Percentiles rank a stretch among this genome's conserved stretches.
Conservation (phyloP, 129 eudicot species). For the Flaveria linearis region DNA sequence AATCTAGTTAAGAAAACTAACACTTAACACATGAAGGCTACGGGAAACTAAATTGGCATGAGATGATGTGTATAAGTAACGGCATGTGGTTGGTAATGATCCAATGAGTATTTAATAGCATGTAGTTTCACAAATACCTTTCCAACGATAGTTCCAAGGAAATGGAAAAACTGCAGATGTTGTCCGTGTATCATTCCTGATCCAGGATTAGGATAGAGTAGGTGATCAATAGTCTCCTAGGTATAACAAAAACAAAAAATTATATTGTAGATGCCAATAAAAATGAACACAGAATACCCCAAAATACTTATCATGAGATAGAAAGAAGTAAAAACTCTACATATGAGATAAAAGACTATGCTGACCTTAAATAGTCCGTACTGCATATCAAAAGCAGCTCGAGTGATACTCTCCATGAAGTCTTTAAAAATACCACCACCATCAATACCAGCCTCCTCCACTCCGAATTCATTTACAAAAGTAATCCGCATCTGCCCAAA, state of each 20-base stretch:
- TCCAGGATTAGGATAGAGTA: slow-evolving; percentile 97
- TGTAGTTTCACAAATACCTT: slow-evolving; percentile 54
- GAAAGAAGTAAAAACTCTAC: not conserved
- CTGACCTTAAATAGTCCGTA: slow-evolving; percentile 92
- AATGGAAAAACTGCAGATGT: slow-evolving; percentile 89
- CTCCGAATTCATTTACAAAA: slow-evolving; percentile 91
- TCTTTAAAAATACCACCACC: slow-evolving; percentile 99
- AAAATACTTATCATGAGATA: not conserved
- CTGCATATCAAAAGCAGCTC: slow-evolving; percentile 94
- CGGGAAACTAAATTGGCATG: not conserved
- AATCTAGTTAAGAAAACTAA: not conserved
- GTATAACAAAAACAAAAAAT: slow-evolving; percentile 24
- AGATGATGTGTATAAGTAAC: not conserved
- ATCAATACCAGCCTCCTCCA: slow-evolving; percentile 98
- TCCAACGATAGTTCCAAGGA: slow-evolving; percentile 88
- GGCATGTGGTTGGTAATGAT: not conserved
- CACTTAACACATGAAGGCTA: not conserved
- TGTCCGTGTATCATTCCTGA: slow-evolving; percentile 91
- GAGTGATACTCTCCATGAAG: slow-evolving; percentile 92
- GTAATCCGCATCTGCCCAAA: slow-evolving; percentile 67
- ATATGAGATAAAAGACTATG: slow-evolving; percentile 14
- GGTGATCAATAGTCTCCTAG: slow-evolving; percentile 93
- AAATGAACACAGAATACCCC: not conserved
- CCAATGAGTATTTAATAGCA: slow-evolving; percentile 1
- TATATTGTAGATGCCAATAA: not conserved